Percentiles rank a stretch among this genome's conserved stretches.
Conservation (phyloP, 2,329 filamentous ascomycete genomes). For the Trichothecium roseum region DNA sequence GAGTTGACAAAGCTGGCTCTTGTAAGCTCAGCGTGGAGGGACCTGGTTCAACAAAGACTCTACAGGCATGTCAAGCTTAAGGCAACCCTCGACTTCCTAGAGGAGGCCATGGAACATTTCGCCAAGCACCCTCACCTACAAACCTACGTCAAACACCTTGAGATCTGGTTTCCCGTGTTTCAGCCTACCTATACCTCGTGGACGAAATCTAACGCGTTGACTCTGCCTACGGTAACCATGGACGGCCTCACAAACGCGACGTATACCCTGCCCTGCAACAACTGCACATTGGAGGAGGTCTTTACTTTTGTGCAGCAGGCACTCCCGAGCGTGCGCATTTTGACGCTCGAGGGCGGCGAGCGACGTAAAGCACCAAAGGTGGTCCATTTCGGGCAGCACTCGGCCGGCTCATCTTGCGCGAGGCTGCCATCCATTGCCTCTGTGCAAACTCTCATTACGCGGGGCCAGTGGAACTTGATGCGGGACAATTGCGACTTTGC, state of each 20-base stretch:
- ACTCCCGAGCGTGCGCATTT: slow-evolving; percentile 50
- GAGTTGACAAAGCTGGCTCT: slow-evolving; percentile 57
- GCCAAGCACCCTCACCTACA: slow-evolving; percentile 46
- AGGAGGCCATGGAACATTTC: slow-evolving; percentile 52
- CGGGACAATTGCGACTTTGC: slow-evolving; percentile 52
- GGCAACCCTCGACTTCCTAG: slow-evolving; percentile 53
- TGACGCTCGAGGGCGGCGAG: slow-evolving; percentile 69
- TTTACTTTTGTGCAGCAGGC: slow-evolving; percentile 51
- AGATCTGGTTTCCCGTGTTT: slow-evolving; percentile 71
- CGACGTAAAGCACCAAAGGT: slow-evolving; percentile 66
- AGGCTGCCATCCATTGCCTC: slow-evolving; percentile 5
- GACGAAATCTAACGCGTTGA: slow-evolving; percentile 21
- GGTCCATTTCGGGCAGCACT: slow-evolving; percentile 18
- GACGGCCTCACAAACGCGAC: slow-evolving; percentile 46
- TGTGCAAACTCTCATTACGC: slow-evolving; percentile 58
- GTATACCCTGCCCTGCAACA: slow-evolving; percentile 51
- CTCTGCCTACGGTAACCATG: slow-evolving; percentile 41
- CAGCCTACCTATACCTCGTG: slow-evolving; percentile 37
- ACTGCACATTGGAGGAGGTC: slow-evolving; percentile 60
- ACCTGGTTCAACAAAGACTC: slow-evolving; percentile 58
- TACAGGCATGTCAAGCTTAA: slow-evolving; percentile 70
- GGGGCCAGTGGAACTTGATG: slow-evolving; percentile 70
- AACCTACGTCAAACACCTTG: slow-evolving; percentile 58
- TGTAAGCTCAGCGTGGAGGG: slow-evolving; percentile 52
- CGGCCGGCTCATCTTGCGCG: slow-evolving; percentile 4